Conservation (phyloP, 2,329 filamentous ascomycete species). For the Berkeleyomyces basicola region DNA sequence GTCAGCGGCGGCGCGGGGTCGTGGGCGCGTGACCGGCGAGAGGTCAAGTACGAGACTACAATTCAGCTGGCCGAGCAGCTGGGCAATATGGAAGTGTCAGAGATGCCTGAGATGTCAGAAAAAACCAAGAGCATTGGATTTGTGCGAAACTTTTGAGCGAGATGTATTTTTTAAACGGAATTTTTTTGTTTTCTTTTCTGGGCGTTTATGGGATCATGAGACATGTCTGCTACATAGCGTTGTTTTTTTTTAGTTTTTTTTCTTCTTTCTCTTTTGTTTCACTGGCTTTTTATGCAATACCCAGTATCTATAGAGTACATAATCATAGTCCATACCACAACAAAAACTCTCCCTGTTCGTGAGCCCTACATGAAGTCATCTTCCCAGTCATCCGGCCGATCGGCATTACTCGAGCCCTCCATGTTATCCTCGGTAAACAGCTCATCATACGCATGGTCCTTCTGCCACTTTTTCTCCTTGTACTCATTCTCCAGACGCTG, state of each 20-base stretch:
- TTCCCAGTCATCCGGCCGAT: slow-evolving; percentile 58
- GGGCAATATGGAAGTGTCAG: neutral
- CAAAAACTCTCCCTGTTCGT: neutral
- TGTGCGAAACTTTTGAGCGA: slow-evolving; percentile 5
- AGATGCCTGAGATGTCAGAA: slow-evolving; percentile 1
- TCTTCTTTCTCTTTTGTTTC: slow-evolving; percentile 1
- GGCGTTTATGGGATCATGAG: neutral
- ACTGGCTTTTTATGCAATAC: neutral
- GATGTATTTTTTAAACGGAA: neutral
- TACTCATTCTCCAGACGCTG: slow-evolving; percentile 57
- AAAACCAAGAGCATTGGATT: slow-evolving; percentile 4
- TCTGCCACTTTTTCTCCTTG: slow-evolving; percentile 81
- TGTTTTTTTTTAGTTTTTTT: neutral
- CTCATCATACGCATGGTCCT: slow-evolving; percentile 96
- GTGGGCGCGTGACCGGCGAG: neutral
- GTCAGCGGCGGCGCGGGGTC: neutral
- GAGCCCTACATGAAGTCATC: slow-evolving; percentile 75
- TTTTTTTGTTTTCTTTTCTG: neutral
- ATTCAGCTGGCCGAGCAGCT: slow-evolving; percentile 1
- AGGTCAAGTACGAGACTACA: neutral
- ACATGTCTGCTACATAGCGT: neutral
- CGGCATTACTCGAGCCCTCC: slow-evolving; percentile 66
- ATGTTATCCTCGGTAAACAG: slow-evolving; percentile 72
- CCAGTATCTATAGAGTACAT: neutral
- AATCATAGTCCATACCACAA: neutral